Evolutionary conservation across 768 basidiomycete genomes (phyloP).

Genomic region (Xerocomus spinulosus): DNA sequence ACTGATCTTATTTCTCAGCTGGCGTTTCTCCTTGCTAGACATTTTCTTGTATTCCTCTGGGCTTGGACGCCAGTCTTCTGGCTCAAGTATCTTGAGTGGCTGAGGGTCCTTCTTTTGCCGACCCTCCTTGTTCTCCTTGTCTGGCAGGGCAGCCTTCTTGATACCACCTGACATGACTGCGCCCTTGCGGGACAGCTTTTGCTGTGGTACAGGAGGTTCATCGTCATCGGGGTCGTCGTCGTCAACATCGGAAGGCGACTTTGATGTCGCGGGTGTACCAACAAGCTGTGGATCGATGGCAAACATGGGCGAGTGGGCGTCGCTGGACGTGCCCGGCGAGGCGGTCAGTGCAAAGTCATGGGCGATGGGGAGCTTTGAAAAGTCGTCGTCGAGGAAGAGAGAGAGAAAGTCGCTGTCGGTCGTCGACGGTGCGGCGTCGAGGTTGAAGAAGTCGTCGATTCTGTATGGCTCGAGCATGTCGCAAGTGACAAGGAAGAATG

Average conservation of each 20-base stretch:
- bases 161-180: conserved; percentile 73
- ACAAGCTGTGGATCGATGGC: conserved; percentile 77
- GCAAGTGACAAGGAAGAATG: not conserved
- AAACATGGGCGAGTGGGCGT: conserved; percentile 31
- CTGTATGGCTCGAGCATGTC: conserved; percentile 24
- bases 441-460: conserved; percentile 62
- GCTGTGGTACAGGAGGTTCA: conserved; percentile 28
- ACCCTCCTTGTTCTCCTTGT: conserved; percentile 31
- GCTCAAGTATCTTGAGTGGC: conserved; percentile 24
- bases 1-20: conserved; percentile 94
- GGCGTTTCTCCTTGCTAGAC: conserved; percentile 92
- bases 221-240: conserved; percentile 35
- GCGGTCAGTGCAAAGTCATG: conserved; percentile 26
- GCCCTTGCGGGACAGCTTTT: conserved; percentile 55
- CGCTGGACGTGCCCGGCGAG: conserved; percentile 13
- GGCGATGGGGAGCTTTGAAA: conserved; percentile 27
- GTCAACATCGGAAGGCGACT: conserved; percentile 39
- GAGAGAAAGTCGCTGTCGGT: conserved; percentile 35
- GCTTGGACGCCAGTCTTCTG: conserved; percentile 80
- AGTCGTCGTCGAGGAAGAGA: conserved; percentile 45
- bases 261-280: conserved; percentile 52
- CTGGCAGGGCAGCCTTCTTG: conserved; percentile 48
- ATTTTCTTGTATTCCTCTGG: conserved; percentile 96
- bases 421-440: conserved; percentile 45
- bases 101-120: conserved; percentile 27